Evolutionary conservation across 441 rosid species (phyloP).

Genomic region (Gossypium davidsonii): DNA sequence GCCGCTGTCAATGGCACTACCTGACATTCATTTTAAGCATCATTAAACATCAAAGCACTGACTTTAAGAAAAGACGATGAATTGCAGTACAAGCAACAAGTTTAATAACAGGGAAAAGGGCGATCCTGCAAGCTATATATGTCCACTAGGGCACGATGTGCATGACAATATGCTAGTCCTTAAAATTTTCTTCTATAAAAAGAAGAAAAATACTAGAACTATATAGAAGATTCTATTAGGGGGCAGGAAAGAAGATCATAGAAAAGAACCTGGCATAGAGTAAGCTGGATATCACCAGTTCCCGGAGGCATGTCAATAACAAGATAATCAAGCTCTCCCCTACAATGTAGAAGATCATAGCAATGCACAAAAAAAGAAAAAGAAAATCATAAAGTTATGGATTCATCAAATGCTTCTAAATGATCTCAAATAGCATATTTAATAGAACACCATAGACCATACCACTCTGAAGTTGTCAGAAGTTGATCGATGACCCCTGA

Average conservation of each 20-base stretch:
- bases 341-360: slow-evolving; percentile 19
- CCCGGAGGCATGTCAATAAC: slow-evolving; percentile 99
- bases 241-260: background rate
- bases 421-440: background rate
- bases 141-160: slow-evolving; percentile 1
- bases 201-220: background rate
- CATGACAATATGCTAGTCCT: background rate
- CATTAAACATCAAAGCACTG: background rate
- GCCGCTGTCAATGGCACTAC: slow-evolving; percentile 94
- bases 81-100: background rate
- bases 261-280: slow-evolving; percentile 77
- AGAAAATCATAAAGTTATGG: background rate
- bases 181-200: background rate
- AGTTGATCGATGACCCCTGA: slow-evolving; percentile 95
- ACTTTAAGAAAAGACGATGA: background rate
- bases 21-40: slow-evolving; percentile 35
- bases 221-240: background rate
- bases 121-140: background rate
- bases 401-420: background rate
- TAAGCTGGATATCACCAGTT: slow-evolving; percentile 95
- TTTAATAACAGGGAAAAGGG: too few relatives aligned
- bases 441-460: slow-evolving; percentile 39
- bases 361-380: background rate
- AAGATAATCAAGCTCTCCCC: slow-evolving; percentile 99
- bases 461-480: slow-evolving; percentile 92